These are phyloP conservation scores for Globisporangium perplexum DNA, from an alignment of 352 stramenopile genomes.

Conservation along the genomic window DNA sequence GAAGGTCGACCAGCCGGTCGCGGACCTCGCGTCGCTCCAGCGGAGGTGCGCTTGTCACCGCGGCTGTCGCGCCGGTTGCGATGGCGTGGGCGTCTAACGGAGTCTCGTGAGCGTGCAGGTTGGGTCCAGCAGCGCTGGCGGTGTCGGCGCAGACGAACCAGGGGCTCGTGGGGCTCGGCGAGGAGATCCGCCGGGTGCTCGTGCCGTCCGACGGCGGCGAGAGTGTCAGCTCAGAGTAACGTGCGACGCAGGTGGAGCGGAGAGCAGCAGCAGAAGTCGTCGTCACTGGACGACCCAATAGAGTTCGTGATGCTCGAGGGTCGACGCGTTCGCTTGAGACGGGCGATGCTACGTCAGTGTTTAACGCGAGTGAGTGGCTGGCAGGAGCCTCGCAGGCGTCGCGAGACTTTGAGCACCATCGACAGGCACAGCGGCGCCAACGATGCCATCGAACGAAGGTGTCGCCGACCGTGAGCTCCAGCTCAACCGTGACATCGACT, in stretches of 20 bases:
- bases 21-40: conserved; percentile 32
- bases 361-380: no score
- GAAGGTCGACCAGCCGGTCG: conserved; percentile 66
- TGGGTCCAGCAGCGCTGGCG: conserved; percentile 14
- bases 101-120: conserved; percentile 5
- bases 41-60: conserved; percentile 18
- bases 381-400: no score
- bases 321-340: no score
- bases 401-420: no score
- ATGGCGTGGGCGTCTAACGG: not conserved
- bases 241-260: no score
- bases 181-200: conserved; percentile 46
- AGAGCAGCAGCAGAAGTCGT: not conserved
- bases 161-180: conserved; percentile 52
- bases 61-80: no score
- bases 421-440: no score
- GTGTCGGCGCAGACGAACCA: conserved; percentile 80
- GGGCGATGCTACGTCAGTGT: no score
- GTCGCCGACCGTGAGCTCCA: no score
- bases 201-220: conserved; percentile 13
- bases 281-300: not conserved
- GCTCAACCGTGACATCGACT: no score
- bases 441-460: no score
- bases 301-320: no score
- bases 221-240: not conserved